Evolutionary conservation across 345 rosid species (phyloP), one percentile per base, ranked within the genome.

Genomic region (Cardiospermum halicacabum): DNA sequence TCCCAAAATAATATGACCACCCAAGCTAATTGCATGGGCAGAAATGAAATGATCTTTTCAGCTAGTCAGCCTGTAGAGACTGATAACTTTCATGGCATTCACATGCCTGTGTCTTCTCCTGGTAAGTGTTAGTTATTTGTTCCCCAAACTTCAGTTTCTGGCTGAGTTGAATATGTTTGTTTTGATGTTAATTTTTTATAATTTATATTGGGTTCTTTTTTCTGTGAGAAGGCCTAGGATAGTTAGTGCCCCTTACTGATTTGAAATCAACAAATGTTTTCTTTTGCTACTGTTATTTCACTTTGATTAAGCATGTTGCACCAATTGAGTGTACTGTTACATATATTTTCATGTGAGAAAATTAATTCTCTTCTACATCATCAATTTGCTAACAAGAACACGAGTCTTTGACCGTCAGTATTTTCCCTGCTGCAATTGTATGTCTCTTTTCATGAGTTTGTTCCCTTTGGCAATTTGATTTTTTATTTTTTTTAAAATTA

Each of bases 51-150:
- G 68, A 67, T 79, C 73, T 70, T 63, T 58, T 68, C 74, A 26
- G 43, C 78, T 11, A 68, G 66, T 28, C 73, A 22, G 61, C 42
- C 68, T 47, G 63, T 65, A 24, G 85, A 78, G 62, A 50, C 68
- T 26, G 73, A 64, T 60, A 60, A 63, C 57, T 69, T 74, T 62
- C 49, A 56, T 13, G 31, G 67, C 47, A 37, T 65, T 56, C 59
- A 66, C 58, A 55, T 71, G 53, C 47, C 42, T 45, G 28, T 74
- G 39, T 39, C 75, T 37, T 70, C 84, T 66, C 68, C 85, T 40
- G 82, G 87, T 82, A 66, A 73, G 79, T 69, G 8, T 56, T 15
- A 48, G 36, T 56, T 27, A 61, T 13, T 27, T 48, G n/a, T 27
- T 19, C 19, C 15, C 4, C 39, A 13, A 26, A 1, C 9, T 0